Base-by-base conservation (phyloP, 805 yeast species). In the Candida schatavii region DNA sequence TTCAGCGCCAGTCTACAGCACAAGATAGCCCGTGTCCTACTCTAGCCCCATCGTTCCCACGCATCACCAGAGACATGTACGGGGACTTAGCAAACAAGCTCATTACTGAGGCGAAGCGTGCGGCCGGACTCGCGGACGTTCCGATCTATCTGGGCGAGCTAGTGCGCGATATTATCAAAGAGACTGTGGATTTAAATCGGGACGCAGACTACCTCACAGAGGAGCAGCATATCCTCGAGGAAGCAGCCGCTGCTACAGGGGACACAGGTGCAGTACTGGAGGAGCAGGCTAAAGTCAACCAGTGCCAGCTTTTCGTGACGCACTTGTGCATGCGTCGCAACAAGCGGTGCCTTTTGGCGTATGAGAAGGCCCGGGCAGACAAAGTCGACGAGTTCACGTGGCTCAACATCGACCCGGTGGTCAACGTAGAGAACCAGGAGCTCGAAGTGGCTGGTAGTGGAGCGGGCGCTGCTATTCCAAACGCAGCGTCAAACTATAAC, bases 11-110 rank as follows among this genome's bases (percentile, higher is more conserved):
- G n/a, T n/a, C n/a, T n/a, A n/a, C n/a, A n/a, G n/a, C n/a, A n/a
- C n/a, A n/a, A n/a, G n/a, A n/a, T n/a, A n/a, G n/a, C n/a, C n/a
- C n/a, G n/a, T n/a, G n/a, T n/a, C n/a, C n/a, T n/a, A n/a, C n/a
- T n/a, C n/a, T n/a, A n/a, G n/a, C n/a, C n/a, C n/a, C n/a, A n/a
- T n/a, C n/a, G n/a, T n/a, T n/a, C n/a, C n/a, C 27, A 23, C 27
- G 10, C 27, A 11, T 11, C 27, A 23, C 27, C 7, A 7, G 11
- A 9, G 13, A 14, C 5, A 91, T 91, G 99, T 88, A 88, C 54
- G 97, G 97, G 22, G 97, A 90, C 52, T 54, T 78, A 4, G 97
- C 91, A 2, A 78, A 80, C 46, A 91, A 91, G 59, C 76, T 91
- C n/a, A 74, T 87, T 2, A 70, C 80, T 27, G 97, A 93, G 44